A percentile compares a stretch with the other conserved stretches of the same genome.
phyloP scores from a whole-genome alignment of 306 rosid genomes.

The Purshia tridentata region DNA sequence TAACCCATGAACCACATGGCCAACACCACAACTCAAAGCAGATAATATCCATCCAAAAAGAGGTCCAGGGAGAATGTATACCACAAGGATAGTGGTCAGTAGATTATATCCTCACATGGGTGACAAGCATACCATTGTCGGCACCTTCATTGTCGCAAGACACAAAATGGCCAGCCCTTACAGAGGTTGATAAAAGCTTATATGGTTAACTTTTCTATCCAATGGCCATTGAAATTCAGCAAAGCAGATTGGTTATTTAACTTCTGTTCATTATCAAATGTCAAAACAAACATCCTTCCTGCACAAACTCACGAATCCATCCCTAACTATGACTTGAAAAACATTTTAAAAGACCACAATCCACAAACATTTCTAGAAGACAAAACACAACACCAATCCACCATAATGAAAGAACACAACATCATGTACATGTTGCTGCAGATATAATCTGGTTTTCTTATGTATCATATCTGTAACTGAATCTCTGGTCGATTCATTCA shows the following conservation, averaged over 20 bases:
- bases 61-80: neutral
- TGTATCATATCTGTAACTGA: neutral
- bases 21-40: neutral
- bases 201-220: neutral
- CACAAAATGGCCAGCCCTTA: too few relatives aligned
- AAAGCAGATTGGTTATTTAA: neutral
- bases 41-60: neutral
- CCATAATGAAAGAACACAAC: neutral
- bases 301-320: neutral
- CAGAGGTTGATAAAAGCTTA: neutral
- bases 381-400: neutral
- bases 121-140: constrained; percentile 8
- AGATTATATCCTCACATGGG: neutral
- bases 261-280: neutral
- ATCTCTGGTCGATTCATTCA: neutral
- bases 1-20: constrained; percentile 11
- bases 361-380: neutral
- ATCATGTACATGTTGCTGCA: neutral
- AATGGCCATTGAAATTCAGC: neutral
- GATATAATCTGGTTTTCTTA: neutral
- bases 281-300: neutral
- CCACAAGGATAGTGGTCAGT: neutral
- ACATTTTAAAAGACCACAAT: neutral
- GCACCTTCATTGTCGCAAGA: neutral
- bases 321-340: neutral